These are phyloP conservation scores for Cyberlindnera petersonii DNA, from an alignment of 805 yeast genomes.

Conservation along the genomic window DNA sequence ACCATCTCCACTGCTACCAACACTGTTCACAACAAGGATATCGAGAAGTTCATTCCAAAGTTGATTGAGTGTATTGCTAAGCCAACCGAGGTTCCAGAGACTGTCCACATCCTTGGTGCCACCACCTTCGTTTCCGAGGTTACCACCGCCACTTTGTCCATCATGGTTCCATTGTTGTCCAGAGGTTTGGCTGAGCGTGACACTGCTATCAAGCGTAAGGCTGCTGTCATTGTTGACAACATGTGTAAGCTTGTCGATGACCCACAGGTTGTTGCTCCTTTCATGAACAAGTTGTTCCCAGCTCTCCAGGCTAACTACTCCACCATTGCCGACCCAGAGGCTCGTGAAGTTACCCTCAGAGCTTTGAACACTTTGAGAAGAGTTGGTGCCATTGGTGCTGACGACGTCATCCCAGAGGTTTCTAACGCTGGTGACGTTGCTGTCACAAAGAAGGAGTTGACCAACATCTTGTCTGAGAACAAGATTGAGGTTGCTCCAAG, in stretches of 20 bases:
- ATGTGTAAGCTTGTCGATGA: constrained; percentile 99
- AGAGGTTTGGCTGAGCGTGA: constrained; percentile 99
- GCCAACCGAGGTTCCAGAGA: constrained; percentile 97
- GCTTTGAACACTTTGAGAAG: constrained; percentile 96
- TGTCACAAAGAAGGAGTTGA: constrained; percentile 81
- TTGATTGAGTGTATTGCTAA: constrained; percentile 94
- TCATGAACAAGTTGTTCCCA: constrained; percentile 93
- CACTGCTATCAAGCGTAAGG: constrained; percentile 98
- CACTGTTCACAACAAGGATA: constrained; percentile 99
- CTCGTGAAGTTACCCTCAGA: constrained; percentile 96
- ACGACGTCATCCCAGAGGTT: constrained; percentile 91
- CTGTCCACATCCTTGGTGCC: constrained; percentile 98
- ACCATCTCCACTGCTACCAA: constrained; percentile 96
- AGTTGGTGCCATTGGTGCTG: constrained; percentile 94
- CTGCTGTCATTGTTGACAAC: constrained; percentile 99
- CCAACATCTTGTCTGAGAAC: constrained; percentile 63
- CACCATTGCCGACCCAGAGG: constrained; percentile 99
- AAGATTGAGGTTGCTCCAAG: constrained; percentile 61
- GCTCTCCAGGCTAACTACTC: constrained; percentile 90
- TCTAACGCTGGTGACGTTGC: constrained; percentile 97
- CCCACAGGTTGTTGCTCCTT: constrained; percentile 99
- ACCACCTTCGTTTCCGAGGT: constrained; percentile 99
- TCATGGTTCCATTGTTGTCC: constrained; percentile 97
- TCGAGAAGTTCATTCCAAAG: constrained; percentile 97
- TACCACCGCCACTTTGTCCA: constrained; percentile 98